phyloP scores from a whole-genome alignment of 1,284 basidiomycete genomes.

The Cystobasidium slooffiae region DNA sequence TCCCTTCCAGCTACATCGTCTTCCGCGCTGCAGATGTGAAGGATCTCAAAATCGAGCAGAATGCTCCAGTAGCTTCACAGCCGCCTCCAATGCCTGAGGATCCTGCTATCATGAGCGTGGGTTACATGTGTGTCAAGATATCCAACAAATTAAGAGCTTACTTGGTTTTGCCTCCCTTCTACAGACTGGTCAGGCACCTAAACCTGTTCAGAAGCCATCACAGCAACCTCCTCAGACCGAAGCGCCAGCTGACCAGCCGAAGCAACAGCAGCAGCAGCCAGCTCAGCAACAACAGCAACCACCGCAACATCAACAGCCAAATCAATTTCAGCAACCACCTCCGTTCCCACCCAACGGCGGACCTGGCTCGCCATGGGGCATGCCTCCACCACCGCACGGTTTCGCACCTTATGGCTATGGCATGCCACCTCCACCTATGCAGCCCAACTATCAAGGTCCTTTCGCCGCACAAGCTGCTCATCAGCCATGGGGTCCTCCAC shows the following conservation, averaged over 20 bases:
- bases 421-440: conserved; percentile 22
- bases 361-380: conserved; percentile 30
- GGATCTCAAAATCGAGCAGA: conserved; percentile 54
- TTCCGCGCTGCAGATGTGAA: conserved; percentile 55
- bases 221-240: conserved; percentile 34
- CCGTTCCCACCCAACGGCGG: conserved; percentile 21
- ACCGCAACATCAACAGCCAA: not conserved
- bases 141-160: not conserved
- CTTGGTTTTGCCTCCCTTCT: conserved; percentile 2
- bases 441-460: conserved; percentile 39
- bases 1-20: conserved; percentile 52
- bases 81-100: conserved; percentile 46
- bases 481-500: conserved; percentile 27
- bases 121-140: conserved; percentile 1
- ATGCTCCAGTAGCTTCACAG: conserved; percentile 44
- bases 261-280: conserved; percentile 43
- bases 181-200: conserved; percentile 40
- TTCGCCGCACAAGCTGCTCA: conserved; percentile 44
- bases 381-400: conserved; percentile 19
- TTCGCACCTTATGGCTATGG: conserved; percentile 29
- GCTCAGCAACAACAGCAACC: conserved; percentile 36
- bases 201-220: conserved; percentile 2
- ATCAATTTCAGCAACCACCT: not conserved
- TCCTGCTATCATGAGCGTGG: conserved; percentile 54
- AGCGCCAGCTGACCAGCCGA: conserved; percentile 28